A percentile compares a stretch with the other conserved stretches of the same genome.
Evolutionary conservation across 495 filamentous ascomycete species (phyloP).

Genomic region (Bacidia gigantensis): DNA sequence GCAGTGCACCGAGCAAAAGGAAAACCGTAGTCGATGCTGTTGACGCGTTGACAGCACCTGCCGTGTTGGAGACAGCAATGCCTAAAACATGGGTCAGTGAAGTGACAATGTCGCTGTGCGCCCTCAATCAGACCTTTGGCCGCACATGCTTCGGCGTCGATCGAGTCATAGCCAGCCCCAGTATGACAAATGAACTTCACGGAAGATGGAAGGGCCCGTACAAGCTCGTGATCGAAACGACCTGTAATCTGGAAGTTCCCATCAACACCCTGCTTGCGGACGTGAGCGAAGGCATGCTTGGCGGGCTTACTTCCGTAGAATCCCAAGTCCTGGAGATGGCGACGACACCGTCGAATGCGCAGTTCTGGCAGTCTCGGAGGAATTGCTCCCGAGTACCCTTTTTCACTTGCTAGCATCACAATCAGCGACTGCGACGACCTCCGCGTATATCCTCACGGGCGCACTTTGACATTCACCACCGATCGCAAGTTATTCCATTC

Average conservation of each 20-base stretch:
- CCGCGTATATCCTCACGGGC: neutral
- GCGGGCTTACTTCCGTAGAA: conserved; percentile 36
- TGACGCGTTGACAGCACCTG: conserved; percentile 53
- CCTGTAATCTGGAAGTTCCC: conserved; percentile 37
- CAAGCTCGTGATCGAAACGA: conserved; percentile 44
- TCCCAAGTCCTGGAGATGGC: conserved; percentile 46
- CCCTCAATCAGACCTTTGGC: conserved; percentile 26
- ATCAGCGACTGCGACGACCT: conserved; percentile 1
- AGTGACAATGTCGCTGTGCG: too few species aligned
- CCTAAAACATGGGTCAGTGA: conserved; percentile 20
- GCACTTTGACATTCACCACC: conserved; percentile 40
- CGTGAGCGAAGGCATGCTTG: neutral
- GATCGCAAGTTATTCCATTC: conserved; percentile 43
- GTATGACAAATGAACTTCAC: conserved; percentile 75
- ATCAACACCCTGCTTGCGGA: conserved; percentile 1
- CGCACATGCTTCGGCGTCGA: conserved; percentile 58
- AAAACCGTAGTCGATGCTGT: conserved; percentile 63
- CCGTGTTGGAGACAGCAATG: conserved; percentile 54
- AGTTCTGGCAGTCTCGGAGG: conserved; percentile 36
- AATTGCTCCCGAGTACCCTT: conserved; percentile 38
- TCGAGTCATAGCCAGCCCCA: conserved; percentile 75
- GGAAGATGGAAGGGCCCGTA: conserved; percentile 45
- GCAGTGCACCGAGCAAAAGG: conserved; percentile 54
- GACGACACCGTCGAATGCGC: conserved; percentile 43
- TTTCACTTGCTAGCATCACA: conserved; percentile 38